Base-by-base conservation (phyloP, 2,329 filamentous ascomycete species). In the Exserohilum rostratum region DNA sequence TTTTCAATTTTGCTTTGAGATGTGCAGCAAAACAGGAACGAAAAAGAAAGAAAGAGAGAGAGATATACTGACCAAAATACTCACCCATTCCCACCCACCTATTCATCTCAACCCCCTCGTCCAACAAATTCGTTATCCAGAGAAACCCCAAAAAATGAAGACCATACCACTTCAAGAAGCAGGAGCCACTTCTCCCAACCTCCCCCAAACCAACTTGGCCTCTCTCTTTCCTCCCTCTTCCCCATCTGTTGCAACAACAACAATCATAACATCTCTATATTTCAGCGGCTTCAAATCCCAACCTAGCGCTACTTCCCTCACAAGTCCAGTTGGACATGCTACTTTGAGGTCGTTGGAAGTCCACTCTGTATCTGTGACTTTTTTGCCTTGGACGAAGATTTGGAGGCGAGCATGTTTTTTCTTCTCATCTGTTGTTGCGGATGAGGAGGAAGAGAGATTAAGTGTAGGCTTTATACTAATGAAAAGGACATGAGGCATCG, bases 281-380 rank as follows among this genome's bases (percentile, higher is more conserved):
- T 44, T 50, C 15, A 70, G 17, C 2, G 66, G 66, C 34, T 61
- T 60, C 6, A 70, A 48, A 49, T 71, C 64, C 68, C 68, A 71
- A 2, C 66, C 66, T 20, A 71, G 13, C 18, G 50, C 46, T 6
- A 57, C 47, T 6, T 44, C 31, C 3, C 60, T 49, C 35, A 51
- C 20, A 2, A 49, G 53, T 12, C 20, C 20, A 38, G 62, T 42
- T n/a, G 50, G n/a, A n/a, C n/a, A n/a, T n/a, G n/a, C n/a, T n/a
- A n/a, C n/a, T n/a, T n/a, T n/a, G n/a, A n/a, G n/a, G 1, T 57
- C 11, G n/a, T 22, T 37, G 1, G 29, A 44, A 1, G 31, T 12
- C 1, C 40, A 11, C 0, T 20, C 35, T 1, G 22, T 25, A 18
- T 34, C 46, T 20, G 57, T 56, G 4, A 18, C 37, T 18, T 56